These are phyloP conservation scores for Cystoisospora suis DNA, from an alignment of 169 alveolate species.

Conservation along the genomic window DNA sequence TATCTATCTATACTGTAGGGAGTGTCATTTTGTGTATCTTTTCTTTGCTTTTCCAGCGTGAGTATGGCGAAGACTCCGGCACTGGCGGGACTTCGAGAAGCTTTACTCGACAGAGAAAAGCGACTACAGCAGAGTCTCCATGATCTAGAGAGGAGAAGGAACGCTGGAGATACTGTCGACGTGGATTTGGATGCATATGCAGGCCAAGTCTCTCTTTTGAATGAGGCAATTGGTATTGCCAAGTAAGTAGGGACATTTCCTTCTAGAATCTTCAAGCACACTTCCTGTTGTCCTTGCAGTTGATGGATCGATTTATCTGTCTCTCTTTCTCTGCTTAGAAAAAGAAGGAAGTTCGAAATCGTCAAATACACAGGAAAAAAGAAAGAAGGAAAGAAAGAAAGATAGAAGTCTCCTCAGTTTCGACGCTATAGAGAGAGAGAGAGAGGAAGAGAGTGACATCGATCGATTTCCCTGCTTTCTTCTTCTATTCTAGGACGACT, in stretches of 20 bases:
- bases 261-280: not conserved
- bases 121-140: not conserved
- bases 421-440: no score
- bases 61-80: not conserved
- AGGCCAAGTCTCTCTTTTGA: not conserved
- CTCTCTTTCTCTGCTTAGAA: no score
- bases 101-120: not conserved
- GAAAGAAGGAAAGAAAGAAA: no score
- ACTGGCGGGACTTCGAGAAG: constrained; percentile 7
- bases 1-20: no score
- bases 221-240: not conserved
- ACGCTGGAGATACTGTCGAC: not conserved
- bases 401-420: no score
- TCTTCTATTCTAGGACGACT: no score
- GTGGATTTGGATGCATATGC: not conserved
- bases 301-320: not conserved
- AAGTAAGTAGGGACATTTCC: not conserved
- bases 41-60: not conserved
- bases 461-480: no score
- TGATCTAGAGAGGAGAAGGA: not conserved
- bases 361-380: no score
- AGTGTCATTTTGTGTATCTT: not conserved
- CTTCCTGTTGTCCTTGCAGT: no score
- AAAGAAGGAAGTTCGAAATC: no score
- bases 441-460: no score